Evolutionary conservation across 1,284 basidiomycete species (phyloP).

Genomic region (Coniferiporia weirii): DNA sequence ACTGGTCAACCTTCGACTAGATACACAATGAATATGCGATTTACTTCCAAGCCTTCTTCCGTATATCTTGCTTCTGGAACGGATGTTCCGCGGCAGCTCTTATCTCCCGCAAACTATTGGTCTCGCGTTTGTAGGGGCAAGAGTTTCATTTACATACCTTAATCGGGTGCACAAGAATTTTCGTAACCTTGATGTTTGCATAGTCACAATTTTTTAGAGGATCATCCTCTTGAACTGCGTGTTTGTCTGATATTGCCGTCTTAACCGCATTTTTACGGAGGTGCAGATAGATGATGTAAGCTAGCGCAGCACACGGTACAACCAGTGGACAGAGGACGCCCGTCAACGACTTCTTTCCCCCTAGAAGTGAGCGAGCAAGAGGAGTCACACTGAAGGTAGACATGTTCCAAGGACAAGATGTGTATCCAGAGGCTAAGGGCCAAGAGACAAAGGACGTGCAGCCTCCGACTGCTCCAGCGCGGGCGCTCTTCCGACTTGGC

Average conservation of each 20-base stretch:
- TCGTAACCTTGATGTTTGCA: conserved; percentile 36
- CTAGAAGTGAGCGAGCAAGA: neutral
- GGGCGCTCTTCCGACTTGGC: too few species aligned
- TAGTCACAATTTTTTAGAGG: conserved; percentile 7
- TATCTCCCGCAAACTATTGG: neutral
- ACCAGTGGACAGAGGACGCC: neutral
- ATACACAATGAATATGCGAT: conserved; percentile 14
- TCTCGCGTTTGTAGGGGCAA: too few species aligned
- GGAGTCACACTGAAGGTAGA: neutral
- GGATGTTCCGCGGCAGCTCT: conserved; percentile 65
- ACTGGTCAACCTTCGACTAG: neutral
- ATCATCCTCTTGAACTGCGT: neutral
- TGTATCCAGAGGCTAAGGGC: neutral
- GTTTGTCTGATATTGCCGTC: neutral
- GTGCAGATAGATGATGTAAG: neutral
- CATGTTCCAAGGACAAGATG: neutral
- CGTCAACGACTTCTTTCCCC: neutral
- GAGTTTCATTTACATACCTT: conserved; percentile 38
- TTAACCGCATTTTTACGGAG: neutral
- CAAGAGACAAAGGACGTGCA: neutral
- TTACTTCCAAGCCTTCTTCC: conserved; percentile 60
- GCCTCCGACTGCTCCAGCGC: too few species aligned
- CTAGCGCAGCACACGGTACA: neutral
- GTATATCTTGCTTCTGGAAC: conserved; percentile 50
- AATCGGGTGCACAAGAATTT: conserved; percentile 63